Conservation (phyloP, 345 rosid species). For the Moricandia arvensis region DNA sequence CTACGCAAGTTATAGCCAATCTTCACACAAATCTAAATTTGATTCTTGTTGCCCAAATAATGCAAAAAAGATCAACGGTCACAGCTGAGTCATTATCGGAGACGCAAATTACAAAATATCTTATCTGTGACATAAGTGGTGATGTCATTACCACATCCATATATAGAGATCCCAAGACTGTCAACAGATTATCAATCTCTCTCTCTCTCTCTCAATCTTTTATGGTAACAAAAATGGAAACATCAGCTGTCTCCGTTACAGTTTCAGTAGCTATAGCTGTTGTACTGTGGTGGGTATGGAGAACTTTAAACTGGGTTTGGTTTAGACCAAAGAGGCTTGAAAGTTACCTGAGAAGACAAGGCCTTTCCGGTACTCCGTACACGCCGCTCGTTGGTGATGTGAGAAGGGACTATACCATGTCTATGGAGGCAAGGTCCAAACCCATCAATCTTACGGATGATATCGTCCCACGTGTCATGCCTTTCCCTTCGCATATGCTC, state of each 20-base stretch:
- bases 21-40: not conserved
- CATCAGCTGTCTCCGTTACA: constrained; percentile 6
- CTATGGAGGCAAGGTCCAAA: constrained; percentile 28
- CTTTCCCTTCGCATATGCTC: constrained; percentile 20
- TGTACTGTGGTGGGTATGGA: constrained; percentile 34
- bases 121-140: not conserved
- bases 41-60: not conserved
- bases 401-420: constrained; percentile 15
- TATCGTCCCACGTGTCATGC: constrained; percentile 26
- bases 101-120: not conserved
- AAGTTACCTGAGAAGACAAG: constrained; percentile 34
- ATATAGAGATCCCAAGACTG: not conserved
- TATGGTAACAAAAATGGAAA: not conserved
- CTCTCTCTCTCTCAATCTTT: not conserved
- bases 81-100: not conserved
- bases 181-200: not conserved
- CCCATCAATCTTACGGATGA: constrained; percentile 32
- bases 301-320: constrained; percentile 39
- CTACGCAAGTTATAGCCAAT: not conserved
- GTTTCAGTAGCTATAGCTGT: constrained; percentile 14
- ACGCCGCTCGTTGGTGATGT: constrained; percentile 34
- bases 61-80: constrained; percentile 1
- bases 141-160: constrained; percentile 12
- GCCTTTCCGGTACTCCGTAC: constrained; percentile 37
- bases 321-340: constrained; percentile 42